Evolutionary conservation across 164 flowering plant species (phyloP), one percentile per base, ranked within the genome.

Genomic region (Cinnamomum micranthum): DNA sequence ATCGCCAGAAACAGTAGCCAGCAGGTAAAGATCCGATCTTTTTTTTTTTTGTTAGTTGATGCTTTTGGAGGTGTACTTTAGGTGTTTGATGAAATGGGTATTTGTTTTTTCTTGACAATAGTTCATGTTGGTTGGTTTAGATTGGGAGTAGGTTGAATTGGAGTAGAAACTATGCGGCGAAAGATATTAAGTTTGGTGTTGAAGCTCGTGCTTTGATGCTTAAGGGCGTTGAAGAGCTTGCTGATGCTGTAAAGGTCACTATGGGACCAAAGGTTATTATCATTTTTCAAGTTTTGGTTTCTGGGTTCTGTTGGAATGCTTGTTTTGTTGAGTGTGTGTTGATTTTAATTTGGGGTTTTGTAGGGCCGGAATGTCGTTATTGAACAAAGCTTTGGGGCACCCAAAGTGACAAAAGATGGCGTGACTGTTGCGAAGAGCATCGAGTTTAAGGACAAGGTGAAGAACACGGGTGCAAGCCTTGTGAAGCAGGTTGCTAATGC

Each of bases 381-480:
- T 31, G 97, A 92, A 73, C 97, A 91, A 87, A 90, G 94, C 75
- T 94, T 69, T 82, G 98, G 98, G 59, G 92, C 95, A 52, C 98
- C 97, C 2, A 92, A 94, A 77, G 98, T 94, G 75, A 94, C 98
- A 27, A 94, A 94, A 76, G 98, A 94, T 83, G 98, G 98, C 81
- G 98, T 94, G 10, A 94, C 98, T 71, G 98, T 94, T 69, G 97
- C 98, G 70, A 94, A 94, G 82, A 91, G 94, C 78, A 87, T 94
- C 79, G 98, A 94, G 73, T 94, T 94, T 76, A 85, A 89, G 80
- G 97, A 94, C 77, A 89, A 78, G 78, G 87, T 91, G 41, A 94
- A 90, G 85, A 94, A 94, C 66, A 71, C 91, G 80, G 98, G 98
- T 77, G 98, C 98, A 23, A 95, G 97, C 79, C 94, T 95, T 80